Percentiles rank a stretch among this genome's conserved stretches.
These are phyloP conservation scores for Malus sylvestris DNA, from an alignment of 306 rosid species.

Conservation along the genomic window DNA sequence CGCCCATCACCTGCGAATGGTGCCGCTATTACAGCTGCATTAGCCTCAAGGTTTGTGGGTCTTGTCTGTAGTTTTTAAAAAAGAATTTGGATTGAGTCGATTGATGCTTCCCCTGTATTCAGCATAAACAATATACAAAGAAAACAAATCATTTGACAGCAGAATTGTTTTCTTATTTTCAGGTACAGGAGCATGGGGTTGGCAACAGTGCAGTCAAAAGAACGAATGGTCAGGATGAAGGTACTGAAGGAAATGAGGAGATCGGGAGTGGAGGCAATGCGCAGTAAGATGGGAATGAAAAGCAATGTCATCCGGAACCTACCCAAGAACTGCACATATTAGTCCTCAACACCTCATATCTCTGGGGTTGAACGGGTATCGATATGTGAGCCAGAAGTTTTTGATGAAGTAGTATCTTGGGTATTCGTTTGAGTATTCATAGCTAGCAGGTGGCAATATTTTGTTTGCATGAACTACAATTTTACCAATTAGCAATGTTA, in stretches of 20 bases:
- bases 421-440: background rate
- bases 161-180: constrained; percentile 7
- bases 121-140: background rate
- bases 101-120: background rate
- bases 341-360: constrained; percentile 8
- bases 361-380: background rate
- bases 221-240: constrained; percentile 75
- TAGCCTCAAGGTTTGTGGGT: constrained; percentile 68
- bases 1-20: constrained; percentile 55
- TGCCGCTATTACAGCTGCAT: constrained; percentile 52
- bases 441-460: background rate
- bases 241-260: constrained; percentile 74
- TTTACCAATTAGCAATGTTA: background rate
- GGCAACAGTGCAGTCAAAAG: constrained; percentile 75
- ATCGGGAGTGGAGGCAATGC: constrained; percentile 84
- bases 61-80: background rate
- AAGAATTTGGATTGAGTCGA: background rate
- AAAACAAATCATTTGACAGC: background rate
- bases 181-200: constrained; percentile 96
- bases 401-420: background rate
- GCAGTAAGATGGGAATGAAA: constrained; percentile 74
- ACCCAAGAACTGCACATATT: constrained; percentile 71
- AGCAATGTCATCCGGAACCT: constrained; percentile 85
- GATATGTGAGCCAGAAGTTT: background rate
- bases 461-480: background rate